These are phyloP conservation scores for Saccharomycopsis capsularis DNA, from an alignment of 805 yeast species.

Conservation along the genomic window DNA sequence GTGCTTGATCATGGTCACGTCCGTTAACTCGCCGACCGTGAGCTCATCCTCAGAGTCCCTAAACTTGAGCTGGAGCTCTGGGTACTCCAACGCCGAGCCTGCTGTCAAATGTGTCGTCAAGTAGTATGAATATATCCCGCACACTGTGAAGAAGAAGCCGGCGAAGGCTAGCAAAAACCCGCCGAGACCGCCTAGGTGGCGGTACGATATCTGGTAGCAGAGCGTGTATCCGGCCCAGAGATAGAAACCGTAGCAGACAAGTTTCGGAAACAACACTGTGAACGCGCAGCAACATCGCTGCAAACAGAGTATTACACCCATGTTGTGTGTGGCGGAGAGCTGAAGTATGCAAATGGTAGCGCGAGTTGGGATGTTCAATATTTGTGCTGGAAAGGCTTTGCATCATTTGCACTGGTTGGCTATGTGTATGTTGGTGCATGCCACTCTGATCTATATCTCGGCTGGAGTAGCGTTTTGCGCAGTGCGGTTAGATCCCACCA, in stretches of 20 bases:
- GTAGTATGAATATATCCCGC: conserved; percentile 40
- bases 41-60: conserved; percentile 1
- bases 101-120: conserved; percentile 41
- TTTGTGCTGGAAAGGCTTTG: too few species aligned
- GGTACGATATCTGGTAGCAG: conserved; percentile 27
- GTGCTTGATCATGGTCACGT: conserved; percentile 9
- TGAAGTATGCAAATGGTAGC: too few species aligned
- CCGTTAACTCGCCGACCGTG: conserved; percentile 9
- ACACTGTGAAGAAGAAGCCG: conserved; percentile 27
- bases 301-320: neutral
- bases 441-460: too few species aligned
- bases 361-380: too few species aligned
- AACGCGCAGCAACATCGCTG: conserved; percentile 28
- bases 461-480: too few species aligned
- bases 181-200: conserved; percentile 19
- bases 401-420: too few species aligned
- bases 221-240: conserved; percentile 43
- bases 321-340: neutral
- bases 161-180: conserved; percentile 24
- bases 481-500: too few species aligned
- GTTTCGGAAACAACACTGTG: conserved; percentile 40
- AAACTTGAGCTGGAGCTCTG: conserved; percentile 26
- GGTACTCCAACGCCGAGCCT: conserved; percentile 49
- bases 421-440: too few species aligned
- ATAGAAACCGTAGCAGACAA: conserved; percentile 34